These are phyloP conservation scores for Macrophomina pseudophaseolina DNA, from an alignment of 2,329 filamentous ascomycete species.

Conservation along the genomic window DNA sequence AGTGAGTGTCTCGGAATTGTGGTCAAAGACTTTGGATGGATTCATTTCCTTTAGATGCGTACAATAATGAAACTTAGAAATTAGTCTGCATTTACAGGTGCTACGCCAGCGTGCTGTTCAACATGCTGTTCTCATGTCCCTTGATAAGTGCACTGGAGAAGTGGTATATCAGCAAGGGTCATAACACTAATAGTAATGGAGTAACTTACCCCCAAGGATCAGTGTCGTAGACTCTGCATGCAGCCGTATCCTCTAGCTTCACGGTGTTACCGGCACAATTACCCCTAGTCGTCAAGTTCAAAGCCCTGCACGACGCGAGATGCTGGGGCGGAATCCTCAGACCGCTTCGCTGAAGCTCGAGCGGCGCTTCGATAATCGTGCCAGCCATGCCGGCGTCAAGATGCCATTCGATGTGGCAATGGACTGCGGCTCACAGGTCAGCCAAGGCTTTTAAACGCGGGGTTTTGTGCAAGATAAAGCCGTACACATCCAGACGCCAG, in stretches of 20 bases:
- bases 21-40: no score
- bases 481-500: slow-evolving; percentile 57
- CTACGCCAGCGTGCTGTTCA: no score
- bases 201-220: slow-evolving; percentile 15
- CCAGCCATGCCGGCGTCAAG: slow-evolving; percentile 39
- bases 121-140: no score
- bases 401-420: slow-evolving; percentile 73
- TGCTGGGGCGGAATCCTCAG: slow-evolving; percentile 1
- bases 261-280: slow-evolving; percentile 23
- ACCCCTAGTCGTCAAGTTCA: slow-evolving; percentile 18
- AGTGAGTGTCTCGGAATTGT: no score
- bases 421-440: slow-evolving; percentile 65
- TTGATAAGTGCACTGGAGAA: no score
- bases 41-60: no score
- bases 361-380: slow-evolving; percentile 38
- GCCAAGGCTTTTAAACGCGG: slow-evolving; percentile 38
- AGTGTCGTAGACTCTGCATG: not conserved
- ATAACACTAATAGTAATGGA: not conserved
- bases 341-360: slow-evolving; percentile 29
- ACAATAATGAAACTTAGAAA: no score
- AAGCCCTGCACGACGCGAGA: not conserved
- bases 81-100: no score
- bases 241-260: not conserved
- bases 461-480: not conserved
- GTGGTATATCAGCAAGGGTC: no score